A percentile compares a stretch with the other conserved stretches of the same genome.
Conservation (phyloP, 139 green algal genomes). For the Chlorella sp. region DNA sequence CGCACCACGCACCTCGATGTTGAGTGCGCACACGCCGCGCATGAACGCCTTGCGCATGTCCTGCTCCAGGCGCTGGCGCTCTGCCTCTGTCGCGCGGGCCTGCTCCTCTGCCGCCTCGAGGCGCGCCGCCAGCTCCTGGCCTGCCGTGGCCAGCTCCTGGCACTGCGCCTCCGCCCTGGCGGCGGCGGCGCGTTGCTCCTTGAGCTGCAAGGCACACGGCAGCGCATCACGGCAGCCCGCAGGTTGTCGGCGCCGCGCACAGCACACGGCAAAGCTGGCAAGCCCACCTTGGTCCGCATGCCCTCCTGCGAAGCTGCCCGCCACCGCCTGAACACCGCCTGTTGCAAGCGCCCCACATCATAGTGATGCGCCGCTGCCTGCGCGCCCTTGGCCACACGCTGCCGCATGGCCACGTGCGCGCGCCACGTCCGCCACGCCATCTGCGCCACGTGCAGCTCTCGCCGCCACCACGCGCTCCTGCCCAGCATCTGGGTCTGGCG, state of each 20-base stretch:
- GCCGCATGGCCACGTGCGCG: background rate
- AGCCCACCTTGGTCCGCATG: background rate
- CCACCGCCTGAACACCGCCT: slow-evolving; percentile 7
- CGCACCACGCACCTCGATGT: slow-evolving; percentile 52
- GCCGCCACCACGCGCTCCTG: background rate
- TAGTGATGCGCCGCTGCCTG: slow-evolving; percentile 1
- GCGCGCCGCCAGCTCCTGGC: too few relatives aligned
- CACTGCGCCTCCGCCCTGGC: background rate
- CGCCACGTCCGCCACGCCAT: slow-evolving; percentile 12
- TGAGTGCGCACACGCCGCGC: slow-evolving; percentile 72
- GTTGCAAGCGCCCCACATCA: background rate
- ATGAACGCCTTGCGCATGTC: slow-evolving; percentile 78
- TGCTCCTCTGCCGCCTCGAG: background rate
- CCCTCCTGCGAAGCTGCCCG: too few relatives aligned
- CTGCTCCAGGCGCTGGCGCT: slow-evolving; percentile 53
- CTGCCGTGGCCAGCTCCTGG: background rate
- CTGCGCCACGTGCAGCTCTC: background rate
- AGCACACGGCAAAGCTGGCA: background rate
- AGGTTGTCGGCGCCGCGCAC: background rate
- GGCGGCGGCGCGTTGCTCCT: slow-evolving; percentile 7
- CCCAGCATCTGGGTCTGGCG: background rate
- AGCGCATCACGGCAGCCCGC: too few relatives aligned
- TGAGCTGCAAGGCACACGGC: slow-evolving; percentile 4
- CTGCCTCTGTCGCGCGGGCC: slow-evolving; percentile 24
- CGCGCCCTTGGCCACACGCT: background rate